Conservation (phyloP, 257 asterid genomes). For the Datura wrightii region DNA sequence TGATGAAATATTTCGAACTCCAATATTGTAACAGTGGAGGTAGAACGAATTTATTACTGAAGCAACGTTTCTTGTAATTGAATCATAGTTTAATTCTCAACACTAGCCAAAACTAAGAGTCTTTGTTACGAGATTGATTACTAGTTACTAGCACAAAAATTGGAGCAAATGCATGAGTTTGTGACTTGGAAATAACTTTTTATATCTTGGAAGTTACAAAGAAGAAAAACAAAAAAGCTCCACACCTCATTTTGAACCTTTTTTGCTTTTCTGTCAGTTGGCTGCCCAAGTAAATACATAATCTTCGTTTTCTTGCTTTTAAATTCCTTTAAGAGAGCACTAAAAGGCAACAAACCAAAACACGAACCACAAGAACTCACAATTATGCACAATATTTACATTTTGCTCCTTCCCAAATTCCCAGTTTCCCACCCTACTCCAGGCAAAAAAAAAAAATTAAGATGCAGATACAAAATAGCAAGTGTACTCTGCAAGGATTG, state of each 20-base stretch:
- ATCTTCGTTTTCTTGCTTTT: neutral
- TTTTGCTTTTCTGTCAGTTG: neutral
- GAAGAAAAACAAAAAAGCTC: neutral
- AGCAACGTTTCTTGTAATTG: neutral
- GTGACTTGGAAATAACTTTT: neutral
- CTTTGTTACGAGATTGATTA: neutral
- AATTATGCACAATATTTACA: neutral
- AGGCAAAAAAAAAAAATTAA: neutral
- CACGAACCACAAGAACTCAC: neutral
- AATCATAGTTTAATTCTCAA: neutral
- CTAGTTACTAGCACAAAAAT: neutral
- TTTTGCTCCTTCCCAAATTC: neutral
- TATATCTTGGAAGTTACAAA: neutral
- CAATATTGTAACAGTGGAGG: neutral
- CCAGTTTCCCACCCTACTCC: neutral
- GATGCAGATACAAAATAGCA: neutral
- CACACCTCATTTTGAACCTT: neutral
- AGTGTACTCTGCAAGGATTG: neutral
- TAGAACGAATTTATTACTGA: neutral
- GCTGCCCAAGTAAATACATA: neutral
- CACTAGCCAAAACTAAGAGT: neutral
- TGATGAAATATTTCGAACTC: neutral
- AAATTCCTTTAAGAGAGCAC: neutral
- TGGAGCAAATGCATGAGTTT: neutral
- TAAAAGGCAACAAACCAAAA: neutral